A percentile compares a stretch with the other conserved stretches of the same genome.
phyloP scores from a whole-genome alignment of 176 grass and related monocot species.

The Puya raimondii region DNA sequence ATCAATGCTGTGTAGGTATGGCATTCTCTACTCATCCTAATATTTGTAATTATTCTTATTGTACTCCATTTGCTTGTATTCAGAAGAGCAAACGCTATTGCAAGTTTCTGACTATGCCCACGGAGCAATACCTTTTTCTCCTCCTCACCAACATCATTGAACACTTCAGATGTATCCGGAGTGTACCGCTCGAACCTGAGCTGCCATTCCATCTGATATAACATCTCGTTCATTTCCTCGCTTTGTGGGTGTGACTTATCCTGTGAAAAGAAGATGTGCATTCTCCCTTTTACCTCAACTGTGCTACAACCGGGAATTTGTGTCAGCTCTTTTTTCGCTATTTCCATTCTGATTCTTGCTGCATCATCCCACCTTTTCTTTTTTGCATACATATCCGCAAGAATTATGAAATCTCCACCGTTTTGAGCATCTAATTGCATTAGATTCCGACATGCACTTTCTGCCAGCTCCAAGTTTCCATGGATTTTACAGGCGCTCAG shows the following conservation, averaged over 20 bases:
- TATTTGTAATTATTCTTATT: constrained; percentile 58
- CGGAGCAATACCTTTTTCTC: constrained; percentile 41
- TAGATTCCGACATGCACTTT: constrained; percentile 27
- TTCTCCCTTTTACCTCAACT: constrained; percentile 59
- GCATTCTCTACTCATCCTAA: constrained; percentile 68
- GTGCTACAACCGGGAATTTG: constrained; percentile 44
- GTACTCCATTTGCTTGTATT: constrained; percentile 29
- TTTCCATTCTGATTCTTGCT: constrained; percentile 28
- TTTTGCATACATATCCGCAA: constrained; percentile 56
- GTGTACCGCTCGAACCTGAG: constrained; percentile 49
- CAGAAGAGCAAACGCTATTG: constrained; percentile 65
- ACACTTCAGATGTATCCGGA: constrained; percentile 53
- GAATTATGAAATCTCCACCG: constrained; percentile 56
- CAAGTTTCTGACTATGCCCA: constrained; percentile 75
- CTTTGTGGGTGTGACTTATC: constrained; percentile 49
- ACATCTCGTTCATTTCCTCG: constrained; percentile 58
- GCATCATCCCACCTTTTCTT: constrained; percentile 27
- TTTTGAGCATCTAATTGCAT: constrained; percentile 24
- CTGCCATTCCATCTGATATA: constrained; percentile 71
- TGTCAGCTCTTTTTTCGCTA: constrained; percentile 29
- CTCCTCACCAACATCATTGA: constrained; percentile 34
- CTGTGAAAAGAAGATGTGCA: constrained; percentile 66
- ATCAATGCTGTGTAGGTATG: constrained; percentile 55
- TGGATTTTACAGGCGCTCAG: constrained; percentile 67
- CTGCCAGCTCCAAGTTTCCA: constrained; percentile 38